Percentiles rank a stretch among this genome's conserved stretches.
phyloP scores from a whole-genome alignment of 1,139 yeast genomes.

The Pichia sp. region DNA sequence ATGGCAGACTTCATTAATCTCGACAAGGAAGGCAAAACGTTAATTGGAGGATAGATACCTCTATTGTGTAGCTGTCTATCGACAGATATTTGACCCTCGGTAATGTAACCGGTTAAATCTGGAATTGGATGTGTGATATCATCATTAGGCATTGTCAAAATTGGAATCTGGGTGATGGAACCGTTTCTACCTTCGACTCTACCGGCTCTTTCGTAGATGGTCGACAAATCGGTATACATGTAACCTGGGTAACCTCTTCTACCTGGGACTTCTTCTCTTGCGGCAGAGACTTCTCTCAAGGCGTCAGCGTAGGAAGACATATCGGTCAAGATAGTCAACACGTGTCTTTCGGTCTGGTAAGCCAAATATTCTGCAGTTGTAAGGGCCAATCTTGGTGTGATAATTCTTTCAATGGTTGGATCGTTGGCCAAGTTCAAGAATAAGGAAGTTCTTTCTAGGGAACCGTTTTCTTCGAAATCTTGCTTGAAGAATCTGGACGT shows the following conservation, averaged over 20 bases:
- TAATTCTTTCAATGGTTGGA: constrained; percentile 98
- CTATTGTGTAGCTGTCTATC: constrained; percentile 95
- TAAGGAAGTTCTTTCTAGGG: constrained; percentile 93
- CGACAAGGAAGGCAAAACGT: constrained; percentile 93
- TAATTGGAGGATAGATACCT: constrained; percentile 98
- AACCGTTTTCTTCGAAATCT: constrained; percentile 98
- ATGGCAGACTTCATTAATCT: constrained; percentile 99
- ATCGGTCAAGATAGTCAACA: constrained; percentile 93
- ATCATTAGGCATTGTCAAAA: constrained; percentile 98
- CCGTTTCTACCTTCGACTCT: constrained; percentile 99
- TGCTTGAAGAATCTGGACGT: constrained; percentile 94
- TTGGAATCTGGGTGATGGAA: constrained; percentile 97
- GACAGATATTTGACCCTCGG: constrained; percentile 96
- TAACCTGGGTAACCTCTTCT: constrained; percentile 99
- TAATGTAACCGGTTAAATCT: constrained; percentile 98
- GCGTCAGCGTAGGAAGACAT: constrained; percentile 99
- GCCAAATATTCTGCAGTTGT: constrained; percentile 98
- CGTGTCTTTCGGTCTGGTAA: constrained; percentile 98
- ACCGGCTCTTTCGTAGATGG: constrained; percentile 99
- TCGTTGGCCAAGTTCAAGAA: constrained; percentile 97
- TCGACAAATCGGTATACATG: constrained; percentile 98
- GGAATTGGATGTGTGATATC: constrained; percentile 99
- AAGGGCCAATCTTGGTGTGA: constrained; percentile 98
- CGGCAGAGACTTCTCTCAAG: constrained; percentile 98
- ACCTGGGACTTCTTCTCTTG: constrained; percentile 99